Evolutionary conservation across 495 filamentous ascomycete genomes (phyloP), one percentile per base, ranked within the genome.

Genomic region (Glonium stellatum): DNA sequence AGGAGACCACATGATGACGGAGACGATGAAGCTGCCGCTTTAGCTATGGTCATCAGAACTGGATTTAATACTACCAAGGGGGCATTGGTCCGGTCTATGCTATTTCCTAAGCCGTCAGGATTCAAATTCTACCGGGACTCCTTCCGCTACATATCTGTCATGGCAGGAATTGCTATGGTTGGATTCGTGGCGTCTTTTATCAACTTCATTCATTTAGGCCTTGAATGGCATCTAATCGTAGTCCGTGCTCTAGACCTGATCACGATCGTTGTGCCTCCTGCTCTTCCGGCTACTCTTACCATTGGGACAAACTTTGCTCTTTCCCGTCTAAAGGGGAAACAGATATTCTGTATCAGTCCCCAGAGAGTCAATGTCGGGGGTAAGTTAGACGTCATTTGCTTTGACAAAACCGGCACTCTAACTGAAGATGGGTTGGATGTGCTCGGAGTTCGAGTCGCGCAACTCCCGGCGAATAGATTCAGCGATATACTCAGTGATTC

Each of bases 71-170:
- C 95, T 1, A 97, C 95, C 4, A 99, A 97, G 70, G 95, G 95
- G 34, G 88, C 93, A 36, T 76, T 99, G 11, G 91, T 99, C 61
- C 88, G 95, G 22, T 97, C 95, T 0, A 99, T 99, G 92, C 84
- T 99, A 31, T 97, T 99, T 70, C 95, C 95, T 0, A 97, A 97
- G 67, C 95, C 95, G 0, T 95, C 92, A 22, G 92, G 90, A 0
- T 97, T 99, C 79, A 97, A 93, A 66, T 97, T 99, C 69, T 97
- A 99, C 69, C 81, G 89, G 18, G 95, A 99, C 69, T 97, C 95
- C 4, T 99, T 99, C 69, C 85, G 91, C 23, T 99, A 97, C 69
- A 97, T 99, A 61, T 91, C 89, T 5, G 95, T 99, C 36, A 97
- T 99, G 95, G 92, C 80, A 48, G 72, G 83, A n/a, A 85, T 99